Base-by-base conservation (phyloP, 108 stramenopile species). In the Epithemia pelagica region DNA sequence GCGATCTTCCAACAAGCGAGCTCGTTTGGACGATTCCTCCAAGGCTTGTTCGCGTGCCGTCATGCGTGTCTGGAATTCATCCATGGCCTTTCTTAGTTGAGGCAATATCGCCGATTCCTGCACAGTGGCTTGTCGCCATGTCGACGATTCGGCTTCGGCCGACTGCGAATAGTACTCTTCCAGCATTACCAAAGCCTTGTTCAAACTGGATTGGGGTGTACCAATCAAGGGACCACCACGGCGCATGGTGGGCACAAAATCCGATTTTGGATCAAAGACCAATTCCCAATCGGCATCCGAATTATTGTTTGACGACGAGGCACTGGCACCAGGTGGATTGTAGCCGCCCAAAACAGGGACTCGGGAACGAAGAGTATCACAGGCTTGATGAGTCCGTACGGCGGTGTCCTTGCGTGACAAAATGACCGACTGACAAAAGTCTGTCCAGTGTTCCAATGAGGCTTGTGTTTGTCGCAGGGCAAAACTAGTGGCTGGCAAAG, bases 121-220 rank as follows among this genome's bases (percentile, higher is more conserved):
- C 25, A 54, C 54, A 46, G 77, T 60, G 23, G 76, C 78, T 55
- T 62, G 58, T 24, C 75, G 77, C 83, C 80, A 80, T 18, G 62
- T 72, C 29, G 76, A 62, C 20, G 77, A 46, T 10, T 74, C 82
- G 31, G 54, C 61, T 59, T 84, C 81, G 8, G 82, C 71, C 29
- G 52, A 30, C 2, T 33, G 20, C 0, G 70, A 66, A 59, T 76
- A 78, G 52, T 84, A 86, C 33, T 78, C 51, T 58, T 82, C 85
- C 67, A 89, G 58, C 19, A 81, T 74, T 27, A 61, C 58, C 32
- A 84, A 10, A 20, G 84, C 78, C 32, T 26, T 27, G 18, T 58
- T 33, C 32, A 85, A 62, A 23, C 5, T 55, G 33, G 69, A 68
- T 25, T 66, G 51, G 18, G 63, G 68, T 19, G 70, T 28, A 25